Evolutionary conservation across 208 protist species (phyloP), one percentile per base, ranked within the genome.

Genomic region (Balamuthia mandrillaris): DNA sequence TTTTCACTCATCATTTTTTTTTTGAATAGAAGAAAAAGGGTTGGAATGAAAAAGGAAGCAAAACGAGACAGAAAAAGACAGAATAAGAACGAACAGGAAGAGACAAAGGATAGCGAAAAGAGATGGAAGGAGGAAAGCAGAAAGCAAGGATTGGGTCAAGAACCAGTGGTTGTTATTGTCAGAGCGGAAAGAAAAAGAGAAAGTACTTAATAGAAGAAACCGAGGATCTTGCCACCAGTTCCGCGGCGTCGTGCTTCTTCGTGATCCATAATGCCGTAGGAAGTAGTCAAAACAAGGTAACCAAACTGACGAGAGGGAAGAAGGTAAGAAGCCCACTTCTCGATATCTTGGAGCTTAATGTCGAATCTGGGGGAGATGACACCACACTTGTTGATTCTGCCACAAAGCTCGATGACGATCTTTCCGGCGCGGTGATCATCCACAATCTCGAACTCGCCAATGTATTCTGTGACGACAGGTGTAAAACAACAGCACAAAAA

Each of bases 301-400:
- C 99, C 99, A 93, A 99, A 99, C 93, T 99, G 98, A 95, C 99
- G 97, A 61, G 98, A 99, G 86, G 99, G 99, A 16, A 99, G 95
- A 49, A 99, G 97, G 90, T 98, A 98, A 87, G 92, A 95, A 79
- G 98, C 94, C 98, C 98, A 99, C 88, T 98, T 96, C 91, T 99
- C 98, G 82, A 99, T 97, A 75, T 99, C 95, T 72, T 81, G 88
- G 88, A 96, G 87, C 85, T 89, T 93, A 88, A 99, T 95, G 87
- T 99, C 97, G 91, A 98, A 99, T 91, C 98, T 95, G 51, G 98
- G 98, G 90, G 96, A 98, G 89, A 99, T 99, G 88, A 99, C 98
- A 77, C 97, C 98, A 93, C 97, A 99, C 96, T 99, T 99, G 97
- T 99, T 99, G 81, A 99, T 95, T 86, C 98, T 96, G 79, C 99